phyloP scores from a whole-genome alignment of 169 alveolate species.

The Plasmodium gallinaceum region DNA sequence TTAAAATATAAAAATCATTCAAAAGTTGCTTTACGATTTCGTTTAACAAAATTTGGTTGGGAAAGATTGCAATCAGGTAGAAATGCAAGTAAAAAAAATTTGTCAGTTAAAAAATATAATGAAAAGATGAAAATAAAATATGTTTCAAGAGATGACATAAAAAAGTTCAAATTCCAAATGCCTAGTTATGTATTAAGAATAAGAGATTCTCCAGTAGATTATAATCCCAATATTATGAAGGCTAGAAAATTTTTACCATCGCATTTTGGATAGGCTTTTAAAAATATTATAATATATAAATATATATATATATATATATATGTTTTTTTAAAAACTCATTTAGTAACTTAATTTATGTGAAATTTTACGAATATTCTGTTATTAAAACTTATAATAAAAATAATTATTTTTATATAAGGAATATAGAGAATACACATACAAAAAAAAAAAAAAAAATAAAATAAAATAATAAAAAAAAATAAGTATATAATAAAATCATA shows the following conservation, averaged over 20 bases:
- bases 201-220: constrained; percentile 84
- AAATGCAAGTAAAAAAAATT: constrained; percentile 78
- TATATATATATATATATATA: constrained; percentile 1
- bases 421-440: background rate
- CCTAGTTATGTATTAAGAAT: constrained; percentile 83
- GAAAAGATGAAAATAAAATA: constrained; percentile 84
- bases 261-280: constrained; percentile 76
- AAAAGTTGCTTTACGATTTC: constrained; percentile 83
- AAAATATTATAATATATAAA: background rate
- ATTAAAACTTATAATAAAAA: background rate
- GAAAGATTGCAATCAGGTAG: constrained; percentile 84
- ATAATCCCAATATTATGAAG: constrained; percentile 83
- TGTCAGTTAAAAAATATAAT: constrained; percentile 78
- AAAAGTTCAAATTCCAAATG: constrained; percentile 82
- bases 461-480: background rate
- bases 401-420: constrained; percentile 1
- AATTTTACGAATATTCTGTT: background rate
- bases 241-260: constrained; percentile 76
- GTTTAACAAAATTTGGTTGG: constrained; percentile 87
- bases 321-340: background rate
- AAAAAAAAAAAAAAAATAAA: background rate
- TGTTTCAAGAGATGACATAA: constrained; percentile 83
- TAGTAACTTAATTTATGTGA: background rate
- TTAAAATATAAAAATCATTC: constrained; percentile 84
- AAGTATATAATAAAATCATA: background rate